These are phyloP conservation scores for Phytophthora megakarya DNA, from an alignment of 352 stramenopile genomes.

Conservation along the genomic window DNA sequence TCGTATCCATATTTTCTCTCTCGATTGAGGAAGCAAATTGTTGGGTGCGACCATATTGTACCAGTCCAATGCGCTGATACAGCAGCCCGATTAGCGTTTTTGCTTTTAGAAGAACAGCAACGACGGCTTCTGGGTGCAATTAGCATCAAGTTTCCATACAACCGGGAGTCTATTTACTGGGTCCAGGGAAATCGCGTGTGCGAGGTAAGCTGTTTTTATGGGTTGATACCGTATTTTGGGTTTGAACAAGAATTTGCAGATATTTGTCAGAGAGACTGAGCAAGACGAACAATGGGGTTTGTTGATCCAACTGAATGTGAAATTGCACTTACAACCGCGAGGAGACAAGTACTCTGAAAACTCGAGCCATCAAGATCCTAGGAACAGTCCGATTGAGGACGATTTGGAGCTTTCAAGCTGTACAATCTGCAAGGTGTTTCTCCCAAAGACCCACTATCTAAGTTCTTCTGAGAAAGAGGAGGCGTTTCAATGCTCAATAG, in stretches of 20 bases:
- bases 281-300: constrained; percentile 45
- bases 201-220: constrained; percentile 22
- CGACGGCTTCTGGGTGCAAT: constrained; percentile 26
- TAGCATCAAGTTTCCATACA: constrained; percentile 20
- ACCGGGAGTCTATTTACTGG: constrained; percentile 32
- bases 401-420: constrained; percentile 2
- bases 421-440: constrained; percentile 31
- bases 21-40: constrained; percentile 26
- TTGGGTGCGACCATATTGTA: constrained; percentile 40
- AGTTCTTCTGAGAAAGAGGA: neutral
- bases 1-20: constrained; percentile 20
- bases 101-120: constrained; percentile 27
- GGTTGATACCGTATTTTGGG: neutral
- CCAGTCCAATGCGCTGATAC: constrained; percentile 11
- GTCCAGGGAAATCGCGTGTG: constrained; percentile 35
- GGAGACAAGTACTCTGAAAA: neutral
- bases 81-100: constrained; percentile 4
- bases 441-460: constrained; percentile 44
- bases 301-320: constrained; percentile 24
- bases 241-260: constrained; percentile 14
- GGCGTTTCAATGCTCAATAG: constrained; percentile 16
- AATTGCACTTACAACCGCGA: constrained; percentile 5
- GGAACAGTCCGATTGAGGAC: neutral
- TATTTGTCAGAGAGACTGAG: constrained; percentile 33
- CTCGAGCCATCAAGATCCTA: neutral